Evolutionary conservation across 2,329 filamentous ascomycete species (phyloP).

Genomic region (Pleurostoma richardsiae): DNA sequence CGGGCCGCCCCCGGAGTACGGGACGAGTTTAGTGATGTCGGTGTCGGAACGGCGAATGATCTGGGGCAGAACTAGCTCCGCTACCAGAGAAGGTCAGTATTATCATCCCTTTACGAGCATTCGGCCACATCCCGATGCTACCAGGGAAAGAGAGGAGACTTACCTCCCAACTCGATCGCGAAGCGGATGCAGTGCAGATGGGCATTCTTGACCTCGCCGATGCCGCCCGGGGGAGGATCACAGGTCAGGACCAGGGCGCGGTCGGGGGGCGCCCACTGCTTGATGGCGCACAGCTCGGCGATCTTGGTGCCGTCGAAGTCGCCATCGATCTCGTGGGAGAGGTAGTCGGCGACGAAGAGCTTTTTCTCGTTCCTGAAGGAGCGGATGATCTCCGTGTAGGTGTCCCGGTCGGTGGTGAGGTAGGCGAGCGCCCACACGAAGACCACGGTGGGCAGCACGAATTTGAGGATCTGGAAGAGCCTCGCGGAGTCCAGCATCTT

Average conservation of each 20-base stretch:
- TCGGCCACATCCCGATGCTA: neutral
- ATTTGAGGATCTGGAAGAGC: conserved; percentile 18
- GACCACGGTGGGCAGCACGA: conserved; percentile 14
- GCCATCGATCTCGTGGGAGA: conserved; percentile 25
- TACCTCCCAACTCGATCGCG: conserved; percentile 41
- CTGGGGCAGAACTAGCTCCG: conserved; percentile 29
- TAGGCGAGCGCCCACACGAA: conserved; percentile 18
- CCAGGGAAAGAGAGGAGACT: conserved; percentile 13
- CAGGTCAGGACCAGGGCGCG: conserved; percentile 34
- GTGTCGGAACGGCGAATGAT: conserved; percentile 24
- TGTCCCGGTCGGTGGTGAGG: conserved; percentile 9
- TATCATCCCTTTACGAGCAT: conserved; percentile 8
- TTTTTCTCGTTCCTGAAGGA: conserved; percentile 23
- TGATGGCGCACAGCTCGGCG: conserved; percentile 25
- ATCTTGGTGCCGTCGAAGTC: conserved; percentile 23
- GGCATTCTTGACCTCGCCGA: conserved; percentile 39
- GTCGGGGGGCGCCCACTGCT: conserved; percentile 25
- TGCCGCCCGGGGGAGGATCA: conserved; percentile 32
- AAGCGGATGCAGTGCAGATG: conserved; percentile 38
- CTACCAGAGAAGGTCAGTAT: conserved; percentile 12
- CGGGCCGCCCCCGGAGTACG: conserved; percentile 16
- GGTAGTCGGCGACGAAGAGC: conserved; percentile 25
- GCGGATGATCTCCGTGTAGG: conserved; percentile 17
- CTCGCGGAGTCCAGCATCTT: conserved; percentile 18
- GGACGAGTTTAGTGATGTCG: conserved; percentile 17